Percentiles rank a stretch among this genome's conserved stretches.
phyloP scores from a whole-genome alignment of 805 yeast genomes.

The Teunomyces atbi region DNA sequence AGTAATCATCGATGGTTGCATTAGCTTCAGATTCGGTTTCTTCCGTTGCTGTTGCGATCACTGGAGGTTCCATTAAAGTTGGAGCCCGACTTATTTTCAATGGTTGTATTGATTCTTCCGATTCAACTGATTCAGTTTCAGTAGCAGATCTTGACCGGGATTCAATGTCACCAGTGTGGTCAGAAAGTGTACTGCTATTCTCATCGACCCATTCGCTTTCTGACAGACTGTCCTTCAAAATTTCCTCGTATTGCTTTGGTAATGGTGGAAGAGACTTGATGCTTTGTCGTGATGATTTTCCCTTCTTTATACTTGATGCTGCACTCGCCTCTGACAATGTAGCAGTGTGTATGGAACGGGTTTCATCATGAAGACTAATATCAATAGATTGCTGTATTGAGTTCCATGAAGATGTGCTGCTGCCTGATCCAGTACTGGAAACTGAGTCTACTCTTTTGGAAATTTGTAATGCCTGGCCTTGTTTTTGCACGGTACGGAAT shows the following conservation, averaged over 20 bases:
- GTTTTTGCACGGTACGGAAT: neutral
- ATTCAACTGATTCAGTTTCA: neutral
- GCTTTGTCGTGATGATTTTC: neutral
- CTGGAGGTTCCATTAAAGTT: slow-evolving; percentile 2
- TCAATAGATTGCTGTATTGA: slow-evolving; percentile 29
- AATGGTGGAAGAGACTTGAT: slow-evolving; percentile 1
- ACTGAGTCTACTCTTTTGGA: slow-evolving; percentile 6
- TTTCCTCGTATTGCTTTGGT: neutral
- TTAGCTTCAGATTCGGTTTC: slow-evolving; percentile 1
- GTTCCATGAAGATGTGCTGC: slow-evolving; percentile 22
- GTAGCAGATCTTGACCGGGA: neutral
- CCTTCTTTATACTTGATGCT: neutral
- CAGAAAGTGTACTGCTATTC: neutral
- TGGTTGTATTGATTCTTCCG: slow-evolving; percentile 14
- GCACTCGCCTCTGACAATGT: neutral
- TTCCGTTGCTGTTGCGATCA: neutral
- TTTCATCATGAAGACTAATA: slow-evolving; percentile 5
- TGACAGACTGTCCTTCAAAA: neutral
- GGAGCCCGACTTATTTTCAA: slow-evolving; percentile 12
- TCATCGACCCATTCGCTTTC: slow-evolving; percentile 11
- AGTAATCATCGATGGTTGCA: slow-evolving; percentile 9
- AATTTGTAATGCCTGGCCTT: neutral
- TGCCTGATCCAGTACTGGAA: slow-evolving; percentile 6
- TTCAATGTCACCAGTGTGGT: neutral
- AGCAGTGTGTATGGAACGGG: neutral